phyloP scores from a whole-genome alignment of 2,329 filamentous ascomycete genomes.

The Aureobasidium subglaciale region DNA sequence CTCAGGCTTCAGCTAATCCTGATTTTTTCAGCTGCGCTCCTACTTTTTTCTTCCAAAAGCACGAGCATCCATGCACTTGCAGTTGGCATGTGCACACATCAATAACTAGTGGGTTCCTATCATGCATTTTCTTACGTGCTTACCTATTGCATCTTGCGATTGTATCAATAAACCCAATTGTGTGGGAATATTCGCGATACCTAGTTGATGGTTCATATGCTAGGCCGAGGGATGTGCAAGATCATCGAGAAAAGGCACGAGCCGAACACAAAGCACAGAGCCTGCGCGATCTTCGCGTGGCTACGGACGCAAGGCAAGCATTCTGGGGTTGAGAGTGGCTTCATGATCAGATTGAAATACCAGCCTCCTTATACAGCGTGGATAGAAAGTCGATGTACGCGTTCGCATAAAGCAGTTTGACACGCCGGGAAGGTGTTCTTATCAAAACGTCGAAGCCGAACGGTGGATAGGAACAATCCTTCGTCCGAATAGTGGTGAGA shows the following conservation, averaged over 20 bases:
- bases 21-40: neutral
- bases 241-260: slow-evolving; percentile 7
- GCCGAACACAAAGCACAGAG: slow-evolving; percentile 8
- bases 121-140: neutral
- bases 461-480: neutral
- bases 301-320: neutral
- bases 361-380: neutral
- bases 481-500: neutral
- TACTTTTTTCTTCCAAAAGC: neutral
- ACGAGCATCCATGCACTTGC: slow-evolving; percentile 12
- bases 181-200: slow-evolving; percentile 4
- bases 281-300: slow-evolving; percentile 1
- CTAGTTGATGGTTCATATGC: neutral
- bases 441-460: slow-evolving; percentile 8
- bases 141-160: neutral
- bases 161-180: slow-evolving; percentile 10
- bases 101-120: neutral
- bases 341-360: neutral
- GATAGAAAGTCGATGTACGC: neutral
- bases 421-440: neutral
- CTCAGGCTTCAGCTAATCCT: neutral
- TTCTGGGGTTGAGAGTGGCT: neutral
- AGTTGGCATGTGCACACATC: neutral
- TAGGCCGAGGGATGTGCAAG: neutral
- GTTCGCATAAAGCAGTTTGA: slow-evolving; percentile 4